A percentile compares a stretch with the other conserved stretches of the same genome.
phyloP scores from a whole-genome alignment of 306 rosid species.

The Gastrolobium villosum region DNA sequence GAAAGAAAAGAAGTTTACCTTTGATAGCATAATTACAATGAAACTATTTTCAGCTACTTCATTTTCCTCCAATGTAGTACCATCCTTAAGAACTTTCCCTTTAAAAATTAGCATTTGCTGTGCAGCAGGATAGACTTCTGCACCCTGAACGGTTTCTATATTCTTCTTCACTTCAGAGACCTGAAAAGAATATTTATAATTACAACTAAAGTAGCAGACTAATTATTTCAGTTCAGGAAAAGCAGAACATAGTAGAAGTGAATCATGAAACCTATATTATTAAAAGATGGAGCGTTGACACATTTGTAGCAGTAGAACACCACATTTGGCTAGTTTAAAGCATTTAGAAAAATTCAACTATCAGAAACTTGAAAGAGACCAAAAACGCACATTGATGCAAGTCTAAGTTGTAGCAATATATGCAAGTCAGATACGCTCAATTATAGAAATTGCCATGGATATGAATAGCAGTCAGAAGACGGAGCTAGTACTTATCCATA shows the following conservation, averaged over 20 bases:
- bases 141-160: slow-evolving; percentile 82
- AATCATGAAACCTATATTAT: background rate
- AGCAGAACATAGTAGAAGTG: background rate
- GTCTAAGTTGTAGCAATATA: slow-evolving; percentile 6
- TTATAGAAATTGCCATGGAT: background rate
- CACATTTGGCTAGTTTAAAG: background rate
- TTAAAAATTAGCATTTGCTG: slow-evolving; percentile 97
- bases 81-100: slow-evolving; percentile 91
- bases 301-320: background rate
- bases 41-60: slow-evolving; percentile 90
- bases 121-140: slow-evolving; percentile 81
- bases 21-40: slow-evolving; percentile 89
- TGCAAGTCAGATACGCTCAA: slow-evolving; percentile 2
- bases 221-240: background rate
- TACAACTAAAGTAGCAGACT: background rate
- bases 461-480: slow-evolving; percentile 1
- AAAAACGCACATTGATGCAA: slow-evolving; percentile 29
- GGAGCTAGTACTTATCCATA: slow-evolving; percentile 7
- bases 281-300: slow-evolving; percentile 10
- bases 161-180: slow-evolving; percentile 86
- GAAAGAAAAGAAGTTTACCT: slow-evolving; percentile 59
- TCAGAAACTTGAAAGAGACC: slow-evolving; percentile 13
- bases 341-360: background rate
- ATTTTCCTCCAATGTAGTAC: slow-evolving; percentile 80
- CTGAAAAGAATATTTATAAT: slow-evolving; percentile 53